Evolutionary conservation across 208 protist species (phyloP).

Genomic region (Blastocrithidia nonstop): DNA sequence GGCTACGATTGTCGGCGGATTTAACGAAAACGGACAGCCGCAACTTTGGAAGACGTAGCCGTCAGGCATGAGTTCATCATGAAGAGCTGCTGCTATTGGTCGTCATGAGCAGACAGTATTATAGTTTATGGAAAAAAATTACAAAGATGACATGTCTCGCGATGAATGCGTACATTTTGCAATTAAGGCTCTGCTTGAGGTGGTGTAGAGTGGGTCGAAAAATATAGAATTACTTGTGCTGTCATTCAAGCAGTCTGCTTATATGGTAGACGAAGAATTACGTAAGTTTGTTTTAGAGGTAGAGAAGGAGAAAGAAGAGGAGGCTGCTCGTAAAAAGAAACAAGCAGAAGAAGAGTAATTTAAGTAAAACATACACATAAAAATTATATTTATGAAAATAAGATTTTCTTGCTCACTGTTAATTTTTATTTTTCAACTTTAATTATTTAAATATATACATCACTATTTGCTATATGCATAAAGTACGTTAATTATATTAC

Average conservation of each 20-base stretch:
- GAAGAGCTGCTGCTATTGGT: slow-evolving; percentile 77
- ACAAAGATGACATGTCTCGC: slow-evolving; percentile 83
- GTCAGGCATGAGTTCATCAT: slow-evolving; percentile 74
- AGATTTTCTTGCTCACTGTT: too few relatives aligned
- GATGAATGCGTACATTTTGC: slow-evolving; percentile 94
- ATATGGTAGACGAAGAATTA: slow-evolving; percentile 70
- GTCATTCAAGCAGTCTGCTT: slow-evolving; percentile 33
- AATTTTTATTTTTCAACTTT: too few relatives aligned
- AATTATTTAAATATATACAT: too few relatives aligned
- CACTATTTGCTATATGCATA: too few relatives aligned
- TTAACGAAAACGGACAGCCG: slow-evolving; percentile 93
- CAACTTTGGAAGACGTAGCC: slow-evolving; percentile 84
- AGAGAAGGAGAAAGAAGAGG: slow-evolving; percentile 80
- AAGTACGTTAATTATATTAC: too few relatives aligned
- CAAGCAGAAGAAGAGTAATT: slow-evolving; percentile 69
- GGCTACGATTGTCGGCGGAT: slow-evolving; percentile 97
- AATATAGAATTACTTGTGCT: slow-evolving; percentile 83
- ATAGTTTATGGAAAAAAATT: slow-evolving; percentile 99
- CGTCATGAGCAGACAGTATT: slow-evolving; percentile 95
- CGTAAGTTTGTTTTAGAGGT: slow-evolving; percentile 61
- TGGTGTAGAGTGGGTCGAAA: slow-evolving; percentile 86
- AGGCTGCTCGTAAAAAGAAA: slow-evolving; percentile 58
- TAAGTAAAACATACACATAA: too few relatives aligned
- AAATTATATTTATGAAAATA: too few relatives aligned
- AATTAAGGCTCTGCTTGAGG: slow-evolving; percentile 96